These are phyloP conservation scores for Hypoxylon sp. DNA, from an alignment of 2,329 filamentous ascomycete species.

Conservation along the genomic window DNA sequence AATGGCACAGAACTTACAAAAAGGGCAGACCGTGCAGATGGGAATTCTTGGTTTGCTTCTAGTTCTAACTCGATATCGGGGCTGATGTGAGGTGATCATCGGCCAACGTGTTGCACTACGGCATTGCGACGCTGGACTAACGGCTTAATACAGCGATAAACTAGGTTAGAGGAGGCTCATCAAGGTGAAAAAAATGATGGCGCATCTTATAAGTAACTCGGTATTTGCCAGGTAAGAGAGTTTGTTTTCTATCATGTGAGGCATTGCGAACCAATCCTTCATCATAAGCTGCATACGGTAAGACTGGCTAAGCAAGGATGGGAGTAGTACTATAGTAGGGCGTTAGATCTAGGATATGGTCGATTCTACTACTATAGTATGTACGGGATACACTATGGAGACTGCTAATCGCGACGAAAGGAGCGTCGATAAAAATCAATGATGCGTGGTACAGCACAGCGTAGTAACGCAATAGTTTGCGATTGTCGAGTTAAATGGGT, in stretches of 20 bases:
- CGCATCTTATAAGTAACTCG: constrained; percentile 18
- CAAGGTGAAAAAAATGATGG: constrained; percentile 15
- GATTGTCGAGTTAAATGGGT: constrained; percentile 30
- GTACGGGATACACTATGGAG: background rate
- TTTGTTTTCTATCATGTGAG: constrained; percentile 11
- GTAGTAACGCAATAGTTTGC: constrained; percentile 33
- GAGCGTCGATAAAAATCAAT: constrained; percentile 27
- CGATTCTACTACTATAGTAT: constrained; percentile 7
- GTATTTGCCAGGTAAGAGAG: constrained; percentile 10
- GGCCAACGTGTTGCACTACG: constrained; percentile 25
- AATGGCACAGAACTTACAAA: constrained; percentile 26
- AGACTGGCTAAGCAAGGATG: constrained; percentile 16
- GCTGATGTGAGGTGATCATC: constrained; percentile 29
- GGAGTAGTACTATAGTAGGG: background rate
- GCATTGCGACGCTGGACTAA: constrained; percentile 21
- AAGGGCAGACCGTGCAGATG: constrained; percentile 31
- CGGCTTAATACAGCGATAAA: constrained; percentile 21
- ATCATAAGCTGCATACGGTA: constrained; percentile 6
- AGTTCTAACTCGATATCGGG: constrained; percentile 28
- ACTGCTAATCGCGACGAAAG: constrained; percentile 19
- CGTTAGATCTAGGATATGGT: constrained; percentile 10
- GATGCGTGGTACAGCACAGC: constrained; percentile 14
- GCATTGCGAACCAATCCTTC: constrained; percentile 13
- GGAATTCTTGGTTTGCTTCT: constrained; percentile 26
- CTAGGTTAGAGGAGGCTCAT: constrained; percentile 9